phyloP scores from a whole-genome alignment of 1,139 yeast species.

The Scheffersomyces cryptocercus region DNA sequence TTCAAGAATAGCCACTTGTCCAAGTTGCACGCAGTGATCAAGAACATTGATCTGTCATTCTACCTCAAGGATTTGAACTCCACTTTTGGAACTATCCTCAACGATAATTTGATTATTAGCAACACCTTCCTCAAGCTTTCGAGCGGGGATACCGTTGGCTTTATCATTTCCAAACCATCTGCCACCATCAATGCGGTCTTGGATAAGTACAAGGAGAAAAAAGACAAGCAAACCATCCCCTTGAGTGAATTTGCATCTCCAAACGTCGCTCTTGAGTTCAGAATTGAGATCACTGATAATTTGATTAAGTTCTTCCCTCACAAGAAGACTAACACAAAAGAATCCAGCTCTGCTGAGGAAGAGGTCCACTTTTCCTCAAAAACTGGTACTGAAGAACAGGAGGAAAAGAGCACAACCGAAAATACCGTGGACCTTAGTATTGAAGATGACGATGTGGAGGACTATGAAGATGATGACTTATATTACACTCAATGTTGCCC shows the following conservation, averaged over 20 bases:
- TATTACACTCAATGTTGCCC: slow-evolving; percentile 8
- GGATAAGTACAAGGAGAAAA: slow-evolving; percentile 7
- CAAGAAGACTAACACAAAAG: slow-evolving; percentile 7
- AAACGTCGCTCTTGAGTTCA: slow-evolving; percentile 24
- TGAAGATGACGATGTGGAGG: slow-evolving; percentile 10
- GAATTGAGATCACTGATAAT: slow-evolving; percentile 10
- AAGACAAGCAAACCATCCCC: slow-evolving; percentile 15
- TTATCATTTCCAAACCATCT: slow-evolving; percentile 34
- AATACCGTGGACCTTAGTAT: slow-evolving; percentile 2
- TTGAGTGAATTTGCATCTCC: slow-evolving; percentile 26
- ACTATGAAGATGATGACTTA: slow-evolving; percentile 10
- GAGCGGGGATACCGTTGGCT: slow-evolving; percentile 31
- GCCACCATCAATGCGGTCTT: slow-evolving; percentile 17
- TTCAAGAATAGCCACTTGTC: slow-evolving; percentile 37
- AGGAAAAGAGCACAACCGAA: slow-evolving; percentile 4
- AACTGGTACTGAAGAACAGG: slow-evolving; percentile 1
- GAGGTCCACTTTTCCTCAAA: not conserved
- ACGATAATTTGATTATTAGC: slow-evolving; percentile 21
- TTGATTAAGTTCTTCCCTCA: slow-evolving; percentile 12
- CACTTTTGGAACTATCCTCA: slow-evolving; percentile 44
- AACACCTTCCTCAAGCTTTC: slow-evolving; percentile 16
- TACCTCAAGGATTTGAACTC: slow-evolving; percentile 32
- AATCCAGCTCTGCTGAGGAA: not conserved
- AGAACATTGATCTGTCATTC: slow-evolving; percentile 18
- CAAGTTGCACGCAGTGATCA: slow-evolving; percentile 29